Evolutionary conservation across 208 protist species (phyloP).

Genomic region (Acanthamoeba sp.): DNA sequence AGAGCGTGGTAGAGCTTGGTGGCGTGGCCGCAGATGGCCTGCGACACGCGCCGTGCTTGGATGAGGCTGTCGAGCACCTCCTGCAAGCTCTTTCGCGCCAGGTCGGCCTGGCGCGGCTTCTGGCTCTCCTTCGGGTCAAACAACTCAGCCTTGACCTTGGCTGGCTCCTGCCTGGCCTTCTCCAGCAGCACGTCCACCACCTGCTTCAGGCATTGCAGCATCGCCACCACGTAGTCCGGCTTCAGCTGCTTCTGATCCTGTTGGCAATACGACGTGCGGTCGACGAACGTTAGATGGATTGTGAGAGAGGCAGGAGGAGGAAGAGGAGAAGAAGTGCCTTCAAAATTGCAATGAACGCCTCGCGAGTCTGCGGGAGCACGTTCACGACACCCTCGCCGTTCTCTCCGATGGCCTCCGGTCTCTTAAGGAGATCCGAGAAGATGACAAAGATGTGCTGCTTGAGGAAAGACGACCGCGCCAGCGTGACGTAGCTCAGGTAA

Average conservation of each 20-base stretch:
- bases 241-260: slow-evolving; percentile 56
- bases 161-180: not conserved
- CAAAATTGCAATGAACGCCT: slow-evolving; percentile 32
- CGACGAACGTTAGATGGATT: not conserved
- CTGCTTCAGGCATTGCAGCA: slow-evolving; percentile 70
- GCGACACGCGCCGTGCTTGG: not conserved
- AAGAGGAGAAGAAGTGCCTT: not conserved
- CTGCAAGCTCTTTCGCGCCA: slow-evolving; percentile 43
- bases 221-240: slow-evolving; percentile 27
- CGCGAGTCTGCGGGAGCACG: slow-evolving; percentile 18
- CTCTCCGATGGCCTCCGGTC: slow-evolving; percentile 59
- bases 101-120: not conserved
- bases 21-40: slow-evolving; percentile 38
- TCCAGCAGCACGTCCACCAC: slow-evolving; percentile 43
- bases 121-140: slow-evolving; percentile 25
- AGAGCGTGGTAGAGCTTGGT: slow-evolving; percentile 23
- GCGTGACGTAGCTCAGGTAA: slow-evolving; percentile 45
- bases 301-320: not conserved
- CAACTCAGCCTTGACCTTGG: not conserved
- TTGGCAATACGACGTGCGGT: not conserved
- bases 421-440: slow-evolving; percentile 50
- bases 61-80: slow-evolving; percentile 22
- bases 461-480: slow-evolving; percentile 37
- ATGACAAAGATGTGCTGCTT: slow-evolving; percentile 61
- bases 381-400: slow-evolving; percentile 20